phyloP scores from a whole-genome alignment of 78 protist species.

The Pelomyxa schiedti region DNA sequence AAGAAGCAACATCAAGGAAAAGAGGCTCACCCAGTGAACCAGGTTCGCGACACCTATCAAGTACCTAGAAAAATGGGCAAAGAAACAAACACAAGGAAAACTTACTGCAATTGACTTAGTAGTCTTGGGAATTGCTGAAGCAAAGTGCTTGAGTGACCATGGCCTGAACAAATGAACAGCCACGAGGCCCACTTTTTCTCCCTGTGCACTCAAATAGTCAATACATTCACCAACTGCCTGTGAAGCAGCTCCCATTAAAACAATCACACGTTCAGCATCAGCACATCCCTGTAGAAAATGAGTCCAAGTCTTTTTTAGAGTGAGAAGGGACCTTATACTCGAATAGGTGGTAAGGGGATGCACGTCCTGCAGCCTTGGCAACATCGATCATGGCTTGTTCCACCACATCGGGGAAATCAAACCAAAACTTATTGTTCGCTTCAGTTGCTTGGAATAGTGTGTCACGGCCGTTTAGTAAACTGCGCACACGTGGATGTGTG shows the following conservation, averaged over 20 bases:
- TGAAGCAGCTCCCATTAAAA: background rate
- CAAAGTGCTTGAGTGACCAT: slow-evolving; percentile 29
- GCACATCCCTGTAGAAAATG: too few relatives aligned
- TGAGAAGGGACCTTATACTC: background rate
- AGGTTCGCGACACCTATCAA: too few relatives aligned
- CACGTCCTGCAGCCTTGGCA: background rate
- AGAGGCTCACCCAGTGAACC: slow-evolving; percentile 59
- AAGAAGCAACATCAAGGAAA: slow-evolving; percentile 42
- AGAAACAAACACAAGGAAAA: too few relatives aligned
- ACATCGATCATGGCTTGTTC: background rate
- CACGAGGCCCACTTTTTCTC: slow-evolving; percentile 37
- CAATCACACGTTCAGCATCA: background rate
- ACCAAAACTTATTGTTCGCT: background rate
- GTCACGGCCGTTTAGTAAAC: slow-evolving; percentile 34
- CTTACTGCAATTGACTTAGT: too few relatives aligned
- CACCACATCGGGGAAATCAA: background rate
- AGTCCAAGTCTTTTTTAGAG: too few relatives aligned
- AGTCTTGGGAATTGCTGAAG: slow-evolving; percentile 8
- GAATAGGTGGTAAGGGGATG: background rate
- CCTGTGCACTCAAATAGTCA: slow-evolving; percentile 14
- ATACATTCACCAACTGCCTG: background rate
- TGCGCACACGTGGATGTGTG: slow-evolving; percentile 3
- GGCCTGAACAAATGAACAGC: slow-evolving; percentile 57
- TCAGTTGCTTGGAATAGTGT: slow-evolving; percentile 21
- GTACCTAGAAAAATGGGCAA: too few relatives aligned